phyloP scores from a whole-genome alignment of 768 basidiomycete genomes.

The Albatrellus ellisii region DNA sequence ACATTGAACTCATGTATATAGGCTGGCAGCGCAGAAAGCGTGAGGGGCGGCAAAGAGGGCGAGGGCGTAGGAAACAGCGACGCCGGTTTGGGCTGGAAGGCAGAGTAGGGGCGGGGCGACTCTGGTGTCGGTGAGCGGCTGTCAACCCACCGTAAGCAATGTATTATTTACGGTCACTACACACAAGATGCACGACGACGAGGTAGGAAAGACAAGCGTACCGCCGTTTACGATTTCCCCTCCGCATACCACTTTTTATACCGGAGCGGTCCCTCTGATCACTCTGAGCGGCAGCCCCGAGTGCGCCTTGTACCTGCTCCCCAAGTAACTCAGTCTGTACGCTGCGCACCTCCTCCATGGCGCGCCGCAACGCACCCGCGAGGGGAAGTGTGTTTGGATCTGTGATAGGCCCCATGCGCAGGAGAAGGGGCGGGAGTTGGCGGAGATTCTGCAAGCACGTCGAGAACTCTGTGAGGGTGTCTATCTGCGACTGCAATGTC shows the following conservation, averaged over 20 bases:
- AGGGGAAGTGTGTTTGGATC: constrained; percentile 1
- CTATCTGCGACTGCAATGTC: constrained; percentile 12
- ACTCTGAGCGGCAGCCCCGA: constrained; percentile 41
- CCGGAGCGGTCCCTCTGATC: constrained; percentile 37
- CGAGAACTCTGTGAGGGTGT: constrained; percentile 9
- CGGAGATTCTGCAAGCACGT: constrained; percentile 11
- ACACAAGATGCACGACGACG: neutral
- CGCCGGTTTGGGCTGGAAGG: constrained; percentile 25
- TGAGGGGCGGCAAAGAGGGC: constrained; percentile 25
- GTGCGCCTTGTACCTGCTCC: constrained; percentile 43
- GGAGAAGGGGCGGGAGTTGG: constrained; percentile 6
- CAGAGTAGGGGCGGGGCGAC: constrained; percentile 46
- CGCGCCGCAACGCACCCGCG: neutral
- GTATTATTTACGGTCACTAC: neutral
- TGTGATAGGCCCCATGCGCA: constrained; percentile 6
- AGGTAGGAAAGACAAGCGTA: constrained; percentile 19
- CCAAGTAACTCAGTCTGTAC: constrained; percentile 35
- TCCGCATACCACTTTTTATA: constrained; percentile 30
- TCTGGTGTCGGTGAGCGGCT: constrained; percentile 41
- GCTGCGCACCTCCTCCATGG: constrained; percentile 31
- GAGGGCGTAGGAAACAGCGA: constrained; percentile 31
- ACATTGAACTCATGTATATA: constrained; percentile 51
- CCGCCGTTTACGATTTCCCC: constrained; percentile 46
- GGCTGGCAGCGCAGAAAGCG: constrained; percentile 30
- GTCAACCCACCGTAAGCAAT: neutral